Conservation (phyloP, 768 basidiomycete species). For the Chalciporus piperatus region DNA sequence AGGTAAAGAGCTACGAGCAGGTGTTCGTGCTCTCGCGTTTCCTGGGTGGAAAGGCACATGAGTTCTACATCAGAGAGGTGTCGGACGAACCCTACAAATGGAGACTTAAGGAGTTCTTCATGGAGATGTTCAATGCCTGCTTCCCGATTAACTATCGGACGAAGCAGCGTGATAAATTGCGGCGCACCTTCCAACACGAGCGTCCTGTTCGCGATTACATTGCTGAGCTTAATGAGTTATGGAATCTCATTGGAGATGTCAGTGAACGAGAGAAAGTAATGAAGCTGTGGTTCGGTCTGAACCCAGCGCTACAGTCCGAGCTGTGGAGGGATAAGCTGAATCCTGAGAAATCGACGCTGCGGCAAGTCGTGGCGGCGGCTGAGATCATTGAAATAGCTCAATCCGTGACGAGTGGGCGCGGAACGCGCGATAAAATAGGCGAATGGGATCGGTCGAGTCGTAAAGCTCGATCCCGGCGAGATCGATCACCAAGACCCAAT, state of each 20-base stretch:
- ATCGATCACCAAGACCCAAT: no score
- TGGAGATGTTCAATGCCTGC: conserved; percentile 16
- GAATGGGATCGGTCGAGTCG: no score
- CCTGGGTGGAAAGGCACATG: conserved; percentile 30
- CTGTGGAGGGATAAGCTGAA: conserved; percentile 21
- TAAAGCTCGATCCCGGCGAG: no score
- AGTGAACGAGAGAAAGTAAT: conserved; percentile 27
- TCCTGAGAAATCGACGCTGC: not conserved
- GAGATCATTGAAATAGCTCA: no score
- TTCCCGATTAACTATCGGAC: no score
- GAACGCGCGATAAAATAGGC: no score
- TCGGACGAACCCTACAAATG: conserved; percentile 14
- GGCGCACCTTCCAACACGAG: conserved; percentile 18
- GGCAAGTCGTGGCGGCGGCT: not conserved
- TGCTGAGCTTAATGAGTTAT: conserved; percentile 30
- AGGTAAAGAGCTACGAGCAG: conserved; percentile 8
- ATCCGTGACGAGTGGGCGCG: no score
- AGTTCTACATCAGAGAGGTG: conserved; percentile 27
- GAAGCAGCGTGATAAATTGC: conserved; percentile 26
- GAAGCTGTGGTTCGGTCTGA: conserved; percentile 35
- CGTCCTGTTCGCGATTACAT: conserved; percentile 26
- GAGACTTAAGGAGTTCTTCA: conserved; percentile 26
- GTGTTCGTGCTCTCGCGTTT: conserved; percentile 24
- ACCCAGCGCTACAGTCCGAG: conserved; percentile 24
- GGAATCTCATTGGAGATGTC: conserved; percentile 27